Evolutionary conservation across 352 stramenopile genomes (phyloP).

Genomic region (Elongisporangium prolatum): DNA sequence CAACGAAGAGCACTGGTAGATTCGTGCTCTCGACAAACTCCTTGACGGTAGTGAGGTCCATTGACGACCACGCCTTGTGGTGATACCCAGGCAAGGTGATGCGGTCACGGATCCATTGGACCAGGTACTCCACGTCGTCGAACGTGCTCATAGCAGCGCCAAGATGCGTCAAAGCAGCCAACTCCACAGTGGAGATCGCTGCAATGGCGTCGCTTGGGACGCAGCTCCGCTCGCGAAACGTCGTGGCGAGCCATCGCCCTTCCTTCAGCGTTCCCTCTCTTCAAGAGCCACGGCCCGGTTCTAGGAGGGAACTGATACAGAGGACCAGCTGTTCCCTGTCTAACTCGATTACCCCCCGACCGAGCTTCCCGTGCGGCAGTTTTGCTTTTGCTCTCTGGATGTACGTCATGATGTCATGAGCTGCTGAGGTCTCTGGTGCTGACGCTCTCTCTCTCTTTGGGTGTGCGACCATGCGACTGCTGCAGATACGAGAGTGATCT

Average conservation of each 20-base stretch:
- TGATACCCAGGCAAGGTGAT: constrained; percentile 70
- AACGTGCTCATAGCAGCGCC: constrained; percentile 60
- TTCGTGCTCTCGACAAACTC: constrained; percentile 74
- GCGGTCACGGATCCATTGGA: constrained; percentile 83
- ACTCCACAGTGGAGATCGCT: background rate
- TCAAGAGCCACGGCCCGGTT: background rate
- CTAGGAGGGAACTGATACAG: background rate
- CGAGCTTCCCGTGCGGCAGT: background rate
- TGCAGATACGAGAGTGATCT: background rate
- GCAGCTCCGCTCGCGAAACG: background rate
- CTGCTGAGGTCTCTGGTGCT: constrained; percentile 5
- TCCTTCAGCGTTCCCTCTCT: background rate
- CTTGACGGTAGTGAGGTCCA: constrained; percentile 76
- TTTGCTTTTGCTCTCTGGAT: background rate
- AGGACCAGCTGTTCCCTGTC: background rate
- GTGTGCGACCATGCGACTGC: background rate
- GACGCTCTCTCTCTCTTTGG: background rate
- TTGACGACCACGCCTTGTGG: constrained; percentile 64
- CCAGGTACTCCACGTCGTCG: constrained; percentile 78
- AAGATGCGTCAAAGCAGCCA: background rate
- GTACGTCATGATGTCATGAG: background rate
- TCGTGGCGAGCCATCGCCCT: background rate
- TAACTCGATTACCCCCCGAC: background rate
- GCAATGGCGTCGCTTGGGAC: background rate
- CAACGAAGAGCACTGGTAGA: constrained; percentile 68